Conservation (phyloP, 331 rosid species). For the Malus hybrid region DNA sequence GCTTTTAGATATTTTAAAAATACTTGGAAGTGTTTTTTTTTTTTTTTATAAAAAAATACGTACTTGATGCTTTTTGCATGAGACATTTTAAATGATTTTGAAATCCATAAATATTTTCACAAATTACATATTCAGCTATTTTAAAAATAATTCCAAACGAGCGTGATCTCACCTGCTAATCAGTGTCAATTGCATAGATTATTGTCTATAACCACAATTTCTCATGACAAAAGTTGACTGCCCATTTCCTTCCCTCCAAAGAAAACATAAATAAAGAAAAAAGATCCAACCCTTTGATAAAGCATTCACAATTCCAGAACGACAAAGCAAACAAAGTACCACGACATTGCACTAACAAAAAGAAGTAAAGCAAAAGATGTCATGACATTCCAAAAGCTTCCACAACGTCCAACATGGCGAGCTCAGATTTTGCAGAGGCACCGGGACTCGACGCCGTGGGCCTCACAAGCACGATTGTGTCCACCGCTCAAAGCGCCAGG, state of each 20-base stretch:
- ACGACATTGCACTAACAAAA: not conserved
- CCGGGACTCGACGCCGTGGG: not conserved
- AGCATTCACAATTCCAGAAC: not conserved
- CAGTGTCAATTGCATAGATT: no score
- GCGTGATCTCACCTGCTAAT: no score
- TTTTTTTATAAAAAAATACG: no score
- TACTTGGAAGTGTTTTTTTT: no score
- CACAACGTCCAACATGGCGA: conserved; percentile 3
- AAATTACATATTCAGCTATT: no score
- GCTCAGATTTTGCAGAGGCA: not conserved
- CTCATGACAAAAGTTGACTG: not conserved
- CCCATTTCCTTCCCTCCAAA: not conserved
- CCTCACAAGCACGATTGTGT: conserved; percentile 11
- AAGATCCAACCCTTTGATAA: not conserved
- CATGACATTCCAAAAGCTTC: not conserved
- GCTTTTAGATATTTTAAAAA: no score
- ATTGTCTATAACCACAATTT: no score
- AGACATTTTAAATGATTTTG: no score
- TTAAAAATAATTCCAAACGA: no score
- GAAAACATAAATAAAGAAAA: not conserved
- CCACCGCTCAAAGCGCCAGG: conserved; percentile 17
- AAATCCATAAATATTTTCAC: no score
- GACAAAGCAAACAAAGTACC: not conserved
- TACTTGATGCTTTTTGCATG: fast-evolving
- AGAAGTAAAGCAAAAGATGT: not conserved